Evolutionary conservation across 805 yeast genomes (phyloP).

Genomic region (Candida rishiriensis): DNA sequence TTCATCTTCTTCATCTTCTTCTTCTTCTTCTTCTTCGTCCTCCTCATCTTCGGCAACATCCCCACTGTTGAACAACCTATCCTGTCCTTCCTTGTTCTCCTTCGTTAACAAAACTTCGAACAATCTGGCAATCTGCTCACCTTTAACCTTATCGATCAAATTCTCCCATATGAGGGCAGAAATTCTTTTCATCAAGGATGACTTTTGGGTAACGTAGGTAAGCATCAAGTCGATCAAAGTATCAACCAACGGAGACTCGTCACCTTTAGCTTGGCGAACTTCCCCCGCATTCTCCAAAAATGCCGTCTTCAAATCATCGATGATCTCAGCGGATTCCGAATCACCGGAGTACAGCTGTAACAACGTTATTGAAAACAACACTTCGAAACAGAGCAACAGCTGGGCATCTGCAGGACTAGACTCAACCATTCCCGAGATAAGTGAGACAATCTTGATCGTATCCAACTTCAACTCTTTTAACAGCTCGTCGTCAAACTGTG

Average conservation of each 20-base stretch:
- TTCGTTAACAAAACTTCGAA: conserved; percentile 55
- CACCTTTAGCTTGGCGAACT: conserved; percentile 22
- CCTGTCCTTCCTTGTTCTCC: conserved; percentile 81
- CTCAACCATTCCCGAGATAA: conserved; percentile 34
- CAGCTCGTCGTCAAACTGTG: conserved; percentile 57
- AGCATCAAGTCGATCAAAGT: conserved; percentile 48
- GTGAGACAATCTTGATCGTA: neutral
- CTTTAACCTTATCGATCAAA: conserved; percentile 42
- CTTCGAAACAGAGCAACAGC: conserved; percentile 53
- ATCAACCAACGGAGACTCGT: conserved; percentile 32
- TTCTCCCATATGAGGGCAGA: conserved; percentile 46
- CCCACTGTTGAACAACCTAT: conserved; percentile 64
- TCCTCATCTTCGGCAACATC: conserved; percentile 43
- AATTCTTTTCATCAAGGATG: conserved; percentile 52
- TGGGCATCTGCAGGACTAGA: conserved; percentile 22
- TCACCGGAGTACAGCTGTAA: conserved; percentile 76
- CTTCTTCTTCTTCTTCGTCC: conserved; percentile 40
- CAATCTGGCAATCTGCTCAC: conserved; percentile 43
- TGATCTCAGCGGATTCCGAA: conserved; percentile 67
- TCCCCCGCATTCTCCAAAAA: conserved; percentile 42
- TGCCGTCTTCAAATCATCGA: conserved; percentile 67
- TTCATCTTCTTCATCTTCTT: conserved; percentile 30
- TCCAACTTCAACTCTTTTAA: conserved; percentile 38
- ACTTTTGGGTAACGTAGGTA: conserved; percentile 53
- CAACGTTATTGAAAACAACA: conserved; percentile 70